phyloP scores from a whole-genome alignment of 208 protist genomes.

The Novymonas esmeraldas region DNA sequence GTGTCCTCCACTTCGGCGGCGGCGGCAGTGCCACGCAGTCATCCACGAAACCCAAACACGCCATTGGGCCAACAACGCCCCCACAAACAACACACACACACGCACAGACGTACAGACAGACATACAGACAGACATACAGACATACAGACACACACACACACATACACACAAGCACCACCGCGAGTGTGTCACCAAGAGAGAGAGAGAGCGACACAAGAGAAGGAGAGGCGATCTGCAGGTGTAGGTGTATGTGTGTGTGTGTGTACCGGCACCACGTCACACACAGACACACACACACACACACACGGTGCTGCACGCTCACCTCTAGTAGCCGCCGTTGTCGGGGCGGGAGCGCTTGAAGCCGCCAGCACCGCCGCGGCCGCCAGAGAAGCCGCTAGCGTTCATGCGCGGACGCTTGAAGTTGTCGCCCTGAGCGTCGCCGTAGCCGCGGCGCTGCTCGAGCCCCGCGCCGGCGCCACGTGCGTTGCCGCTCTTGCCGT shows the following conservation, averaged over 20 bases:
- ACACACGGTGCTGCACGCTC: background rate
- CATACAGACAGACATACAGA: background rate
- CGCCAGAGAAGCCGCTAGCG: conserved; percentile 23
- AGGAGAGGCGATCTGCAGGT: too few species aligned
- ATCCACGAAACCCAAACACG: too few species aligned
- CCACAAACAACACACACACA: too few species aligned
- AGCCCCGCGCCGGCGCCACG: conserved; percentile 68
- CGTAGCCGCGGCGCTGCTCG: conserved; percentile 59
- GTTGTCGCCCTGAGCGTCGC: conserved; percentile 39
- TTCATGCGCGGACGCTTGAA: conserved; percentile 63
- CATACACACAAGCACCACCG: background rate
- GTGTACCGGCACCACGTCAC: background rate
- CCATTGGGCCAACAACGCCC: too few species aligned
- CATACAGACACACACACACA: background rate
- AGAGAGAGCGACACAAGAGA: too few species aligned
- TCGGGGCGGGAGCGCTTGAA: conserved; percentile 25
- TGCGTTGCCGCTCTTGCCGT: conserved; percentile 88
- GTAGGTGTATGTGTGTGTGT: too few species aligned
- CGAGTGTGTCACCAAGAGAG: too few species aligned
- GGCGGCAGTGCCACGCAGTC: too few species aligned
- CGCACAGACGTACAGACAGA: background rate
- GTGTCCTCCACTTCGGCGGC: too few species aligned
- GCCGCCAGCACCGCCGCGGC: conserved; percentile 14
- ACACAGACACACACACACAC: background rate
- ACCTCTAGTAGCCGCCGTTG: conserved; percentile 8